Percentiles rank a stretch among this genome's conserved stretches.
phyloP scores from a whole-genome alignment of 257 asterid genomes.

The Asclepias syriaca region DNA sequence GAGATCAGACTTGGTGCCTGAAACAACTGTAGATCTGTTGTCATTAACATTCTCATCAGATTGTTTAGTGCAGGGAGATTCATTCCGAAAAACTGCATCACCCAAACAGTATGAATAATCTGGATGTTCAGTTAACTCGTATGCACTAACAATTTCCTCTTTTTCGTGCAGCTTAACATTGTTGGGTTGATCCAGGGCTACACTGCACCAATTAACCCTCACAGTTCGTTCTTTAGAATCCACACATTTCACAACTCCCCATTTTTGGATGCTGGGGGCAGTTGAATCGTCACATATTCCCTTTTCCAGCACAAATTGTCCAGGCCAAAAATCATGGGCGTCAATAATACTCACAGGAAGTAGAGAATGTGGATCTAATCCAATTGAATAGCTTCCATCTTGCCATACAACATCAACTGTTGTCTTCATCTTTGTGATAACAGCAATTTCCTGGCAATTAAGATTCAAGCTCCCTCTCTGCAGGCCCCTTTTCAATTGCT shows the following conservation, averaged over 20 bases:
- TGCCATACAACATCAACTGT: constrained; percentile 86
- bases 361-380: constrained; percentile 54
- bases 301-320: constrained; percentile 70
- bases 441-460: constrained; percentile 42
- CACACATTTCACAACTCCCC: constrained; percentile 67
- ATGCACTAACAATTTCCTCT: constrained; percentile 85
- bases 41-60: constrained; percentile 15
- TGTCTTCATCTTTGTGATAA: constrained; percentile 60
- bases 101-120: constrained; percentile 58
- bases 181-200: constrained; percentile 22
- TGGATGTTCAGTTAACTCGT: constrained; percentile 86
- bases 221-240: constrained; percentile 81
- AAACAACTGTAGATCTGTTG: constrained; percentile 12
- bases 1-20: constrained; percentile 17
- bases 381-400: constrained; percentile 63
- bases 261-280: constrained; percentile 35
- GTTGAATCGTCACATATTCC: constrained; percentile 41
- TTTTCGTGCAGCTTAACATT: constrained; percentile 27
- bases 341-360: constrained; percentile 59
- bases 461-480: constrained; percentile 19
- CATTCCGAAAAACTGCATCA: constrained; percentile 51
- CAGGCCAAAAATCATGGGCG: constrained; percentile 83
- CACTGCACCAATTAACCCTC: constrained; percentile 63
- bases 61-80: constrained; percentile 13
- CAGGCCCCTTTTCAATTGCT: constrained; percentile 16